Evolutionary conservation across 257 asterid genomes (phyloP).

Genomic region (Cordia subcordata): DNA sequence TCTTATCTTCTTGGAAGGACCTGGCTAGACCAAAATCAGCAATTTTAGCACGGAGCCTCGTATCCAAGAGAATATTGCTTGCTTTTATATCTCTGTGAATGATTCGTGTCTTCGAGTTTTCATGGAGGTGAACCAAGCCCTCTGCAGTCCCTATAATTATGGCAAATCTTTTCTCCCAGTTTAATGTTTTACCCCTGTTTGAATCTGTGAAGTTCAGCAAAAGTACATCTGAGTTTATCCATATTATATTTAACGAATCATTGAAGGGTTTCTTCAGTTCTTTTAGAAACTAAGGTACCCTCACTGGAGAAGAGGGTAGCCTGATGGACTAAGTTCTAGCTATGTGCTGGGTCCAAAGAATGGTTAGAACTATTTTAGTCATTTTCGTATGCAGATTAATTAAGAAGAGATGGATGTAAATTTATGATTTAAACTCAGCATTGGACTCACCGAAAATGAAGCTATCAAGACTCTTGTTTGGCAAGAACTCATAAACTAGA

Average conservation of each 20-base stretch:
- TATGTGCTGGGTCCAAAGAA: no score
- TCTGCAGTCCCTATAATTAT: conserved; percentile 60
- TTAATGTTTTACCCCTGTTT: conserved; percentile 2
- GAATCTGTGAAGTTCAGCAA: no score
- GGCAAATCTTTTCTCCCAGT: conserved; percentile 47
- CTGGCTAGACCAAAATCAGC: conserved; percentile 80
- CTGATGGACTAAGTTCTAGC: no score
- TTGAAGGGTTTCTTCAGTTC: no score
- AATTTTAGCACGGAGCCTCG: conserved; percentile 48
- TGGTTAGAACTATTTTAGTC: no score
- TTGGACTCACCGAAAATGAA: conserved; percentile 14
- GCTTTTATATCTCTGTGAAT: conserved; percentile 66
- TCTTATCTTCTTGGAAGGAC: conserved; percentile 52
- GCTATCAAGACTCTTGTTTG: conserved; percentile 24
- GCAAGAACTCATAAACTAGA: conserved; percentile 19
- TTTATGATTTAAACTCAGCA: no score
- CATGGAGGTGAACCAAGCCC: conserved; percentile 68
- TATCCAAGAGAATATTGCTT: conserved; percentile 58
- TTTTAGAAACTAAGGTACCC: no score
- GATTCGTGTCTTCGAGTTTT: conserved; percentile 44
- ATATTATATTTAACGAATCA: no score
- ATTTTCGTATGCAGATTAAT: no score
- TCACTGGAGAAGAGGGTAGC: no score
- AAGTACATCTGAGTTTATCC: no score
- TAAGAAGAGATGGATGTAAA: not conserved